These are phyloP conservation scores for Neurospora sp. DNA, from an alignment of 495 filamentous ascomycete species.

Conservation along the genomic window DNA sequence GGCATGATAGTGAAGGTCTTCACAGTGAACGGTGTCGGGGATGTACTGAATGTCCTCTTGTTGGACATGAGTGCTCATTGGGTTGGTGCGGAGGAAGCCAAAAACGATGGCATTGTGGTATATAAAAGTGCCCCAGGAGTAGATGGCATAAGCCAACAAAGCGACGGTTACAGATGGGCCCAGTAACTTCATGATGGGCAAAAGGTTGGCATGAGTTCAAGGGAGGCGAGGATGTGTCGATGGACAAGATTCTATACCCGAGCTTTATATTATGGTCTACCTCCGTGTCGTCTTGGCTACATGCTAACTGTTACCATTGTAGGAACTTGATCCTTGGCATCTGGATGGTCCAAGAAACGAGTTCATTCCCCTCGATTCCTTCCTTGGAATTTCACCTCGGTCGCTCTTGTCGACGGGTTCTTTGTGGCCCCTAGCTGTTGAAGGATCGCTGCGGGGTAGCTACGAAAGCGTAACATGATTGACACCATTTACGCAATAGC, in stretches of 20 bases:
- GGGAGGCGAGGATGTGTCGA: neutral
- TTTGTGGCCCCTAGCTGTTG: neutral
- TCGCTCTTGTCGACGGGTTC: neutral
- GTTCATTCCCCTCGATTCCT: neutral
- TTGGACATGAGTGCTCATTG: conserved; percentile 2
- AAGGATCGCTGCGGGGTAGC: neutral
- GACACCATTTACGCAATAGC: neutral
- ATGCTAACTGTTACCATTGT: neutral
- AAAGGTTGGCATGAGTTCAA: neutral
- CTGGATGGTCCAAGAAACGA: neutral
- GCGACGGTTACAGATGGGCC: conserved; percentile 11
- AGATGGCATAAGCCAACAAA: conserved; percentile 10
- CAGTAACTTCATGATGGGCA: conserved; percentile 8
- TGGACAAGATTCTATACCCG: neutral
- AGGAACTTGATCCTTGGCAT: neutral
- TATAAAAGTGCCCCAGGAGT: conserved; percentile 3
- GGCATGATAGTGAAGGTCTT: conserved; percentile 50
- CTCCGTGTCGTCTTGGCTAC: neutral
- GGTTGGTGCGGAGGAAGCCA: conserved; percentile 17
- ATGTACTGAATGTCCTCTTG: conserved; percentile 25
- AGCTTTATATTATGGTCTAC: neutral
- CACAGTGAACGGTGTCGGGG: conserved; percentile 45
- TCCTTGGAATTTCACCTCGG: neutral
- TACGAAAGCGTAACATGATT: neutral
- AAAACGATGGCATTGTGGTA: conserved; percentile 9